Evolutionary conservation across 495 filamentous ascomycete genomes (phyloP), one percentile per base, ranked within the genome.

Genomic region (Tirmania nivea): DNA sequence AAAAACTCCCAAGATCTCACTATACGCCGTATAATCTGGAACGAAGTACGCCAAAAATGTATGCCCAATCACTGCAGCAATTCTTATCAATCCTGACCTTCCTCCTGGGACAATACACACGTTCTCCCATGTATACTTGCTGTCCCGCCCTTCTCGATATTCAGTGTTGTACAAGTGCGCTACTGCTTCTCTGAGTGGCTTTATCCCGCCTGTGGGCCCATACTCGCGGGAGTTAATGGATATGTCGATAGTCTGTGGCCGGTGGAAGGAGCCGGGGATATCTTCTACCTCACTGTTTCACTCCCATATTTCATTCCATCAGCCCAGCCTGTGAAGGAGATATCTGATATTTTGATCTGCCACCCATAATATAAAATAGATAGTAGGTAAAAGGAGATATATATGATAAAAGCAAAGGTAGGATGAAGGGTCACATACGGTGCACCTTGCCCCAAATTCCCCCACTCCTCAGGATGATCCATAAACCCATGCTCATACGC

Each of bases 51-150:
- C 84, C 51, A 93, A 74, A 61, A 93, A 94, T 52, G 86, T 80
- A 62, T 94, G 93, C 59, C 86, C 86, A 59, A 96, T 66, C 11
- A 96, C 89, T 20, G 89, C 89, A 2, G 89, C 87, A 68, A 95
- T 93, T 49, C 89, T 77, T 57, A 95, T 93, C 69, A 96, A 70
- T 21, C 89, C 89, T 14, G 89, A 88, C 57, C 89, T 74, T 25
- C 89, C 89, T 66, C 89, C 89, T 42, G 89, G 89, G 4, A 96
- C 89, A 63, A 96, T 92, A 67, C 84, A 87, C n/a, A 95, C 89
- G 68, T 96, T 95, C 70, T 95, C 89, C 81, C 86, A 94, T n/a
- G 82, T 87, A 65, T 96, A 95, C 67, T 93, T 73, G 65, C 82
- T 88, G n/a, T 73, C 70, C 69, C 90, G 87, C 55, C 83, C 84